Percentiles rank a stretch among this genome's conserved stretches.
These are phyloP conservation scores for Exserohilum rostratum DNA, from an alignment of 2,329 filamentous ascomycete species.

Conservation along the genomic window DNA sequence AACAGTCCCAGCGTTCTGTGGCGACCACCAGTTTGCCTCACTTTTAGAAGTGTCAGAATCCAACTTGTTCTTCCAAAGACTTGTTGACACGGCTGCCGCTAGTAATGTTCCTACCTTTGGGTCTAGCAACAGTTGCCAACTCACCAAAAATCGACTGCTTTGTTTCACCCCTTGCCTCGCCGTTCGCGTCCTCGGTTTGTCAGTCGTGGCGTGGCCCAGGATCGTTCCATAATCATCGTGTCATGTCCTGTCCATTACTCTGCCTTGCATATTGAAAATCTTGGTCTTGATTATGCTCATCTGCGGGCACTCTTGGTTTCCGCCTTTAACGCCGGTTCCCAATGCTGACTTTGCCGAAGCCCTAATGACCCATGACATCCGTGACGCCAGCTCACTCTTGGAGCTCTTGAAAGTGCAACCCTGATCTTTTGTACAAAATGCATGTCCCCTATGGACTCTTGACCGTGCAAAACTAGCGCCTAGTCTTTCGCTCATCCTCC, in stretches of 20 bases:
- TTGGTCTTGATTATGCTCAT: conserved; percentile 39
- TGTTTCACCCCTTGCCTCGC: conserved; percentile 5
- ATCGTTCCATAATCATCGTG: conserved; percentile 13
- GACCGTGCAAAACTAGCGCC: conserved; percentile 47
- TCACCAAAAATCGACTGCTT: conserved; percentile 2
- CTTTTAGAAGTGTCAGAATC: background rate
- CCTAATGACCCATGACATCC: conserved; percentile 23
- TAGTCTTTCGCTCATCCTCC: conserved; percentile 77
- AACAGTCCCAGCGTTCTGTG: background rate
- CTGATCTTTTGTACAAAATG: conserved; percentile 32
- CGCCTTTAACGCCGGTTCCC: conserved; percentile 33
- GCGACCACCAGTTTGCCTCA: background rate
- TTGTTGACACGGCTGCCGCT: background rate
- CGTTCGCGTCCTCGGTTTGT: conserved; percentile 4
- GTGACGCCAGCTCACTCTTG: conserved; percentile 28
- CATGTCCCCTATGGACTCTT: conserved; percentile 15
- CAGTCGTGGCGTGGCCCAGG: background rate
- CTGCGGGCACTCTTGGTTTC: conserved; percentile 21
- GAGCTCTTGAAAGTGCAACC: conserved; percentile 24
- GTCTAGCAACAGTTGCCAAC: background rate
- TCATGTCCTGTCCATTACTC: conserved; percentile 13
- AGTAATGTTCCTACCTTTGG: background rate
- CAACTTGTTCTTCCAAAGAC: background rate
- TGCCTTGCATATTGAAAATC: conserved; percentile 15
- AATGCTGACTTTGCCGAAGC: conserved; percentile 27